Base-by-base conservation (phyloP, 768 basidiomycete genomes). In the Pulveroboletus frians region DNA sequence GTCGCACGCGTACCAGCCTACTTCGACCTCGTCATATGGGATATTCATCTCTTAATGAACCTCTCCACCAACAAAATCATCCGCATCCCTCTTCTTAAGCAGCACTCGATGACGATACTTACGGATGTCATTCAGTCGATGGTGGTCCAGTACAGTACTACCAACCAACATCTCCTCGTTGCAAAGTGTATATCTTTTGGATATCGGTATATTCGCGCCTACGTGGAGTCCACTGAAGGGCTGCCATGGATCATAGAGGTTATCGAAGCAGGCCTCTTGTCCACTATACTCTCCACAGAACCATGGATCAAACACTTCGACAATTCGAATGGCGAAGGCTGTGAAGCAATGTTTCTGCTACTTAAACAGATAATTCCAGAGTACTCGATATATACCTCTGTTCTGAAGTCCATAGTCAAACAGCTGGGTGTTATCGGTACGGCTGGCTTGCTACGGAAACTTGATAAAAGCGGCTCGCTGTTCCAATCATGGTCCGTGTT, bases 201-300 rank as follows among this genome's bases (percentile, higher is more conserved):
- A 11, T 66, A 63, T 20, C 66, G 66, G 64, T 61, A 63, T 30
- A 58, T 65, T 37, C 66, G 65, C 9, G 50, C 56, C 5, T 61
- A 57, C n/a, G 51, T 58, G 29, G 64, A 68, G 40, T 55, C 47
- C 29, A 51, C 58, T 15, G 58, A 65, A 5, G 66, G 61, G 7
- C 15, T 63, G 4, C 52, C 58, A 45, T 65, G 66, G 63, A 31
- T 65, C 39, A 47, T 27, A 11, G 61, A 67, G 50, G 42, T 51
- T 20, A 35, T 65, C 35, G 56, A 63, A 40, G 56, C 64, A 31
- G 58, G 59, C 27, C 32, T 67, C 43, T 46, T 65, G 49, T 44
- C 56, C 1, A 43, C 64, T 8, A 41, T 67, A 37, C 63, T 68
- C 35, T 58, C 50, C 27, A 51, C 53, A 3, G 66, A 65, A 39